phyloP scores from a whole-genome alignment of 768 basidiomycete species.

The Russula lepida region DNA sequence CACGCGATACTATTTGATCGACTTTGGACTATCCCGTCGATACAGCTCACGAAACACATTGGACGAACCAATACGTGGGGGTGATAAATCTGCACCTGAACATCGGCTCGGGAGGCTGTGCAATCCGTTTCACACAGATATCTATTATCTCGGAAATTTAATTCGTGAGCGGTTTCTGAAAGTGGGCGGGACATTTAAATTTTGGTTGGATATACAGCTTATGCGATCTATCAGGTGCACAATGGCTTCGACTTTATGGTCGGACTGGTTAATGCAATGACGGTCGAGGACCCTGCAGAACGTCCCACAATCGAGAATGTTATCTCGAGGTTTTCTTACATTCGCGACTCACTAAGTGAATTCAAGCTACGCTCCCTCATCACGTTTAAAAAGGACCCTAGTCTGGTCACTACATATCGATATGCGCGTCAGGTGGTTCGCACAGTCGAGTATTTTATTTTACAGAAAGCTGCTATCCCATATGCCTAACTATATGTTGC shows the following conservation, averaged over 20 bases:
- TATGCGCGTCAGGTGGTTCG: not conserved
- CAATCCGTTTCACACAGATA: conserved; percentile 31
- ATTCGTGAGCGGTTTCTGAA: conserved; percentile 25
- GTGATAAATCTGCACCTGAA: conserved; percentile 35
- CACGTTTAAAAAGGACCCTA: not conserved
- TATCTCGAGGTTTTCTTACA: conserved; percentile 24
- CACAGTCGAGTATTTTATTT: not conserved
- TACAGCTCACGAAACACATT: conserved; percentile 26
- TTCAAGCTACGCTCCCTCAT: conserved; percentile 29
- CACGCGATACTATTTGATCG: conserved; percentile 30
- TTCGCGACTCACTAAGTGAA: conserved; percentile 19
- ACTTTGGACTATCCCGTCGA: conserved; percentile 30
- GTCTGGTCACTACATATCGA: not conserved
- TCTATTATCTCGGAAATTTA: conserved; percentile 31
- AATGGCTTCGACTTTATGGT: conserved; percentile 28
- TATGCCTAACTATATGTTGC: not conserved
- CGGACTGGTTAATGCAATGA: conserved; percentile 29
- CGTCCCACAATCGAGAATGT: conserved; percentile 30
- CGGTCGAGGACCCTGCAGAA: conserved; percentile 26
- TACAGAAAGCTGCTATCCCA: not conserved
- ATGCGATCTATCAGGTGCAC: conserved; percentile 17
- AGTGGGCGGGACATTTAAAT: not conserved
- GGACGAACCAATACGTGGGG: conserved; percentile 30
- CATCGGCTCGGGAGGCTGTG: conserved; percentile 18
- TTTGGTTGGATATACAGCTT: not conserved